phyloP scores from a whole-genome alignment of 2,329 filamentous ascomycete species.

The Fusarium sp. region DNA sequence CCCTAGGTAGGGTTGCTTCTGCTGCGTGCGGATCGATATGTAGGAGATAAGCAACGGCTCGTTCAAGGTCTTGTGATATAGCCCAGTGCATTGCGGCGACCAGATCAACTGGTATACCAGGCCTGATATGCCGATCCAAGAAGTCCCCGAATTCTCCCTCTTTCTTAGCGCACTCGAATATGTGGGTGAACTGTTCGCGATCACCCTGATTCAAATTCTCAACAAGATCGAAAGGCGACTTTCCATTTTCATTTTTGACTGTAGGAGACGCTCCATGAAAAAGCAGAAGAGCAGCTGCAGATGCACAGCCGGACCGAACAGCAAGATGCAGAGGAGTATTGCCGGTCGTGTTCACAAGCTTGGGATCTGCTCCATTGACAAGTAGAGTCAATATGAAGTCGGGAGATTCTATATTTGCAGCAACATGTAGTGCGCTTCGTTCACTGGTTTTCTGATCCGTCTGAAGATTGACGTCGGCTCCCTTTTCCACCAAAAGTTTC shows the following conservation, averaged over 20 bases:
- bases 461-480: constrained; percentile 21
- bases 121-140: not conserved
- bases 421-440: constrained; percentile 10
- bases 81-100: not conserved
- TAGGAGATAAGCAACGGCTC: constrained; percentile 3
- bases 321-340: constrained; percentile 22
- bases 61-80: not conserved
- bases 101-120: not conserved
- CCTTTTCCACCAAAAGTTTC: constrained; percentile 4
- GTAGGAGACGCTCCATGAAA: constrained; percentile 18
- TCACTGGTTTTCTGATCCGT: not conserved
- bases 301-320: constrained; percentile 3
- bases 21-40: constrained; percentile 8
- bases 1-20: not conserved
- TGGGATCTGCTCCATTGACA: not conserved
- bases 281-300: constrained; percentile 15
- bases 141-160: not conserved
- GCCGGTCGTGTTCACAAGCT: not conserved
- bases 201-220: not conserved
- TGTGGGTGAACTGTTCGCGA: not conserved
- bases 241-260: not conserved
- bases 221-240: not conserved
- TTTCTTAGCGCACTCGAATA: constrained; percentile 3
- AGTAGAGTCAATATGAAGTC: constrained; percentile 4
- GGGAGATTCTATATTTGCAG: constrained; percentile 2